These are phyloP conservation scores for Nymphaea colorata DNA, from an alignment of 164 flowering plant genomes.

Conservation along the genomic window DNA sequence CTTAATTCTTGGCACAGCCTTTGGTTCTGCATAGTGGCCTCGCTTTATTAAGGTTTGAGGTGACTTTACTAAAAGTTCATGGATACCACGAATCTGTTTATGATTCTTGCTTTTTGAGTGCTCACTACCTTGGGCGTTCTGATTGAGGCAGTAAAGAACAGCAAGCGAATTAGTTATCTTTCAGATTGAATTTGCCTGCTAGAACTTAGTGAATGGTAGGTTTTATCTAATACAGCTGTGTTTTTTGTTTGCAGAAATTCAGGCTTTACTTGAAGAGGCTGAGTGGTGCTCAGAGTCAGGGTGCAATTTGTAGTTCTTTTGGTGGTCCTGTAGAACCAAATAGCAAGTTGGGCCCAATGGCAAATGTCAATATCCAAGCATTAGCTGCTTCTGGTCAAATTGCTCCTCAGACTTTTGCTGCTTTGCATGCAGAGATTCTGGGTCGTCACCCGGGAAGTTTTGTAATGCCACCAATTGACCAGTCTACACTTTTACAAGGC, in stretches of 20 bases:
- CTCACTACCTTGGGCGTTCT: too few relatives aligned
- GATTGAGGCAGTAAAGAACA: too few relatives aligned
- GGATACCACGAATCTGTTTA: too few relatives aligned
- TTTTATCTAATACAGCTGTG: not conserved
- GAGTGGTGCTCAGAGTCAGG: constrained; percentile 58
- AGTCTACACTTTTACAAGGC: constrained; percentile 40
- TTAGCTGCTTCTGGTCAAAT: constrained; percentile 75
- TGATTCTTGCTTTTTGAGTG: too few relatives aligned
- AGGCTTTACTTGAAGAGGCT: constrained; percentile 69
- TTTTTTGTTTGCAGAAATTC: constrained; percentile 46
- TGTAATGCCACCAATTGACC: constrained; percentile 34
- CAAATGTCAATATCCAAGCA: constrained; percentile 57
- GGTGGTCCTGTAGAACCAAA: constrained; percentile 42
- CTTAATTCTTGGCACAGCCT: too few relatives aligned
- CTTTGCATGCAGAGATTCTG: constrained; percentile 59
- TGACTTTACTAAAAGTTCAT: too few relatives aligned
- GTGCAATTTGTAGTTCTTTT: constrained; percentile 34
- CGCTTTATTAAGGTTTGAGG: not conserved
- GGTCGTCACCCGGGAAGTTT: constrained; percentile 46
- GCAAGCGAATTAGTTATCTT: too few relatives aligned
- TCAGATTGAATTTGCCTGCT: too few relatives aligned
- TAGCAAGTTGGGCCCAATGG: constrained; percentile 35
- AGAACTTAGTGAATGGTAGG: too few relatives aligned
- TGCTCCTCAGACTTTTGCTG: constrained; percentile 64
- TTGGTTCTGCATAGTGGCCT: too few relatives aligned